phyloP scores from a whole-genome alignment of 768 basidiomycete genomes.

The Mycena vulgaris region DNA sequence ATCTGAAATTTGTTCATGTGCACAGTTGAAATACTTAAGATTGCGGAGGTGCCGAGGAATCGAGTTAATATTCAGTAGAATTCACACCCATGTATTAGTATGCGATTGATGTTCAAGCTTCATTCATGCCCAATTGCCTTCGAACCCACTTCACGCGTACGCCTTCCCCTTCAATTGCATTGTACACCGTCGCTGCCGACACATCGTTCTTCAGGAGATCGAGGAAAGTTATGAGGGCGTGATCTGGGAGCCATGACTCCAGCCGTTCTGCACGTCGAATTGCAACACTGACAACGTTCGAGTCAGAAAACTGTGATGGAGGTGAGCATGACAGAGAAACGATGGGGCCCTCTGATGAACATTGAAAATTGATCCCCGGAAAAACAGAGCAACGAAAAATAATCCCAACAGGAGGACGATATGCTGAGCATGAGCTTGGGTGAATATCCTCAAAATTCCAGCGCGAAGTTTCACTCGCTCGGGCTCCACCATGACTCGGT shows the following conservation, averaged over 20 bases:
- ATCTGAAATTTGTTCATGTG: too few relatives aligned
- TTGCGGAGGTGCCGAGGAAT: too few relatives aligned
- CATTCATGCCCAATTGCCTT: conserved; percentile 8
- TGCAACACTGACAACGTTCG: background rate
- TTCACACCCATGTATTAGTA: too few relatives aligned
- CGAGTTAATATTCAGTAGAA: too few relatives aligned
- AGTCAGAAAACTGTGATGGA: background rate
- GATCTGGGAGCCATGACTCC: conserved; percentile 13
- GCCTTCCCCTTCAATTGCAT: background rate
- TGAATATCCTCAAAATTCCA: background rate
- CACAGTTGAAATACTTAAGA: too few relatives aligned
- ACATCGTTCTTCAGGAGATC: conserved; percentile 6
- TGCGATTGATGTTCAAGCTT: too few relatives aligned
- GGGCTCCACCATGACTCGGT: background rate
- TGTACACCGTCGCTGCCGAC: conserved; percentile 7
- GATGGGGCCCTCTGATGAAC: background rate
- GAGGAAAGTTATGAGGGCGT: background rate
- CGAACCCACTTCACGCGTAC: conserved; percentile 16
- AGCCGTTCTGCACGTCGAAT: conserved; percentile 9
- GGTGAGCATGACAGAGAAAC: background rate
- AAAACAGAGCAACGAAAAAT: background rate
- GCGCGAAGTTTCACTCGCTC: background rate
- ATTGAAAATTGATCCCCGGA: background rate
- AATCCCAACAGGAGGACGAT: background rate
- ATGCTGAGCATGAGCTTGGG: background rate